Conservation (phyloP, 129 eudicot genomes). For the Pittosporum tobira region DNA sequence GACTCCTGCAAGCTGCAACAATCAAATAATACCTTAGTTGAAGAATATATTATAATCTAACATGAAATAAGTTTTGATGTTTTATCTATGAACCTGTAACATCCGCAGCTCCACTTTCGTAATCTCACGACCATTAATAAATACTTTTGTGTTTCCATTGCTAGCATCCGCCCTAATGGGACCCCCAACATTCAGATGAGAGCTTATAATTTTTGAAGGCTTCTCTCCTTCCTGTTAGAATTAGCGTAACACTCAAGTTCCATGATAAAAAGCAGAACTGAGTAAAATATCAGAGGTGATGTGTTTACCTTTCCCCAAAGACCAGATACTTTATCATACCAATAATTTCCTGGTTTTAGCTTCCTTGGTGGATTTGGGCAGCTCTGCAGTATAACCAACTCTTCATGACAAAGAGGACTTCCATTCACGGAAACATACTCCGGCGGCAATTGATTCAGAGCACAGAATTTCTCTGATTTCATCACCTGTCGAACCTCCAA, state of each 20-base stretch:
- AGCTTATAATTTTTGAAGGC: constrained; percentile 82
- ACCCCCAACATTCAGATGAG: constrained; percentile 88
- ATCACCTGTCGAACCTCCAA: constrained; percentile 78
- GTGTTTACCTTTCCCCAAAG: constrained; percentile 96
- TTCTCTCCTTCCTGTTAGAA: constrained; percentile 83
- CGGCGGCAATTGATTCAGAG: constrained; percentile 83
- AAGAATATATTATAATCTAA: background rate
- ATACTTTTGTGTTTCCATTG: constrained; percentile 87
- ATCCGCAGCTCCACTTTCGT: constrained; percentile 91
- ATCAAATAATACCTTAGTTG: background rate
- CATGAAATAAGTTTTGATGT: background rate
- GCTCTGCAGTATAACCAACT: constrained; percentile 58
- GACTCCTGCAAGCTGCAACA: constrained; percentile 84
- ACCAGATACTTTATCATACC: constrained; percentile 99
- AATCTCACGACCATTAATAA: constrained; percentile 91
- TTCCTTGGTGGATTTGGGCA: constrained; percentile 90
- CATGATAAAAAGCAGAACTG: constrained; percentile 3
- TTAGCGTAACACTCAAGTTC: constrained; percentile 17
- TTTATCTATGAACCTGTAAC: constrained; percentile 62
- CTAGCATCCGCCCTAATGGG: constrained; percentile 85
- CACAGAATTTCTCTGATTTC: constrained; percentile 92
- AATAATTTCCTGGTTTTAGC: constrained; percentile 90
- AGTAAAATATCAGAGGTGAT: background rate
- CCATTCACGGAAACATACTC: constrained; percentile 83
- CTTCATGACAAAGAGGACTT: constrained; percentile 77